Evolutionary conservation across 2,329 filamentous ascomycete genomes (phyloP), one percentile per base, ranked within the genome.

Genomic region (Scopulariopsis brevicaulis): DNA sequence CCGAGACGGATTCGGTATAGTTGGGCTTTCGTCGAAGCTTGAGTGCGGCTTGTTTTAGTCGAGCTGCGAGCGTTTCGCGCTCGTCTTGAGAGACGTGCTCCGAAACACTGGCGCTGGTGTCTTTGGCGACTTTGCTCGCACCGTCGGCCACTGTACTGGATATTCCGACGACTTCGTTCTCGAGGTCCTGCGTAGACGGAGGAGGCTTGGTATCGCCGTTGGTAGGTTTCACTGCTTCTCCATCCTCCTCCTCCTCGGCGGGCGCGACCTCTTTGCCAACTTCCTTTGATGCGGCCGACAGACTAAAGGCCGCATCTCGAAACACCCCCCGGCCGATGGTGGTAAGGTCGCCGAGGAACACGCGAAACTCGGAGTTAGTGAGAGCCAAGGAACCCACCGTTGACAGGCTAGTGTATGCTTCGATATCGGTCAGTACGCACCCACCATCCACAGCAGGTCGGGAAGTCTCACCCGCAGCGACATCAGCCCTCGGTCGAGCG

Each of bases 311-410:
- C 2, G 91, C 91, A 65, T 96, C 92, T 56, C 84, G 85, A 68
- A 96, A 91, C 0, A 97, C 86, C 67, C 96, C 87, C 50, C 88
- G 84, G 14, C 86, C 88, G 53, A 96, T 81, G 0, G 85, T 85
- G 53, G 85, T 84, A 48, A 96, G 72, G 65, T 97, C 93, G 12
- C 86, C 83, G 52, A 96, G 75, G 65, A 97, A 91, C 7, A 92
- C 77, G 46, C 92, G 85, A 69, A 97, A 96, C 65, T 96, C 91
- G 0, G 87, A 85, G 68, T 97, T 97, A 15, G 89, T 90, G 51
- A 97, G 75, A 1, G 96, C 80, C n/a, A 97, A 76, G 3, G 86
- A 88, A 34, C 88, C 86, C 0, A 97, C 83, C 0, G 91, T 96
- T 59, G 85, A 86, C 54, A 96, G 73, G 68, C 91, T 96, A 66